These are phyloP conservation scores for Aspergillus sp. DNA, from an alignment of 2,329 filamentous ascomycete species.

Conservation along the genomic window DNA sequence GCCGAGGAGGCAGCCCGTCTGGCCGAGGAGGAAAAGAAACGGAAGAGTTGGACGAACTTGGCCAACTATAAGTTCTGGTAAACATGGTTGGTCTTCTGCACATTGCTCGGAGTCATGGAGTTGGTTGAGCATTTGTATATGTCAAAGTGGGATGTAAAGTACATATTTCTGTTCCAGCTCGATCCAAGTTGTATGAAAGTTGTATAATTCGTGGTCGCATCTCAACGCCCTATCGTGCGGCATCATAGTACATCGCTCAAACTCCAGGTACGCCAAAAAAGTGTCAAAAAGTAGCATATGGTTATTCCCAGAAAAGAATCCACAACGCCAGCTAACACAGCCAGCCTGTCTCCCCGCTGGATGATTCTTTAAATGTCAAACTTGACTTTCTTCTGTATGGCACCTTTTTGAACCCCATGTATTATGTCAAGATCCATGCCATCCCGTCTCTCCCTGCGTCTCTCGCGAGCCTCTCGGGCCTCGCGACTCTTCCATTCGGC, in stretches of 20 bases:
- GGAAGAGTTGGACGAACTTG: slow-evolving; percentile 43
- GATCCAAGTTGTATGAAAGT: slow-evolving; percentile 11
- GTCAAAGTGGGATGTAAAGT: slow-evolving; percentile 22
- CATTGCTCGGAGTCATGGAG: slow-evolving; percentile 31
- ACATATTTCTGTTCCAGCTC: slow-evolving; percentile 17
- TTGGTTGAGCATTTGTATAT: slow-evolving; percentile 27
- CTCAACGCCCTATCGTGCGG: slow-evolving; percentile 10
- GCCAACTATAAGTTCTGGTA: slow-evolving; percentile 51
- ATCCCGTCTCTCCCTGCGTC: slow-evolving; percentile 52
- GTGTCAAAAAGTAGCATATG: slow-evolving; percentile 1
- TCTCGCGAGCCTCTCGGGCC: slow-evolving; percentile 58
- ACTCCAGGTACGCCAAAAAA: slow-evolving; percentile 7
- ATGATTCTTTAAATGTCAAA: slow-evolving; percentile 31
- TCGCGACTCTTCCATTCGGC: slow-evolving; percentile 60
- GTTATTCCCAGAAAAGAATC: neutral
- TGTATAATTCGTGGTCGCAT: slow-evolving; percentile 13
- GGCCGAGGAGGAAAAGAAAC: slow-evolving; percentile 39
- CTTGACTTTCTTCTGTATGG: slow-evolving; percentile 41
- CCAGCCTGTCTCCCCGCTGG: neutral
- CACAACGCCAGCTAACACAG: neutral
- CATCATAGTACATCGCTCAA: slow-evolving; percentile 3
- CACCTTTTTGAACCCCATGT: slow-evolving; percentile 26
- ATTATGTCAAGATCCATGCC: slow-evolving; percentile 26
- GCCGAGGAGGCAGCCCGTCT: slow-evolving; percentile 35
- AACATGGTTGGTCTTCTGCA: slow-evolving; percentile 13